Percentiles rank a stretch among this genome's conserved stretches.
Conservation (phyloP, 768 basidiomycete genomes). For the Pleurotus cornucopiae region DNA sequence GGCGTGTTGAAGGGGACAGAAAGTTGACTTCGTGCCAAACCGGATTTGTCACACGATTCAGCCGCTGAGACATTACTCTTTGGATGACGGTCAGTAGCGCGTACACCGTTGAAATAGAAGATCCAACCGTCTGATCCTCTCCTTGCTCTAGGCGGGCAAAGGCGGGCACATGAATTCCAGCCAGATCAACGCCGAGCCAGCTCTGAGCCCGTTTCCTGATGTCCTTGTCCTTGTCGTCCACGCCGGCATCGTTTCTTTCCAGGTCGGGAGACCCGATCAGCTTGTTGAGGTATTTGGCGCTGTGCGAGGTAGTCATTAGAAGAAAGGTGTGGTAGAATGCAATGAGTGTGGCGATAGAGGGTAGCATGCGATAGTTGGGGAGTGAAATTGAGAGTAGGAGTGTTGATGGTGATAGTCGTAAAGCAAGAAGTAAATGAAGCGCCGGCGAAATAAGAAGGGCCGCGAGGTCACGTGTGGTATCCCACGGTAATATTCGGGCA, state of each 20-base stretch:
- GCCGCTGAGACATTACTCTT: neutral
- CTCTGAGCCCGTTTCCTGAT: neutral
- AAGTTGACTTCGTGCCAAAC: neutral
- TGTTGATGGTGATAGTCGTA: neutral
- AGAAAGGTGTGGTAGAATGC: conserved; percentile 6
- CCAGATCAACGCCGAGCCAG: neutral
- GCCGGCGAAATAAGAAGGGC: too few species aligned
- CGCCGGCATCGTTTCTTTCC: neutral
- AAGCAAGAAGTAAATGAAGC: conserved; percentile 1
- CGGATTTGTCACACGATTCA: neutral
- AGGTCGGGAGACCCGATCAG: neutral
- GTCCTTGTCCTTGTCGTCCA: neutral
- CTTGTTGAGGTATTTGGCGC: neutral
- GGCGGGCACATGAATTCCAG: neutral
- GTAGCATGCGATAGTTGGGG: conserved; percentile 1
- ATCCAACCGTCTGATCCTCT: neutral
- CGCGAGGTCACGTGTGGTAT: too few species aligned
- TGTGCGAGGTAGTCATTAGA: neutral
- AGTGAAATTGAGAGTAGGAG: neutral
- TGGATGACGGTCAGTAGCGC: neutral
- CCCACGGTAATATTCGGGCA: too few species aligned
- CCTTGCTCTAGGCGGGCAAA: neutral
- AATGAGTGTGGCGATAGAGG: conserved; percentile 8
- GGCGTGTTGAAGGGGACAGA: conserved; percentile 3
- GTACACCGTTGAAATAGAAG: neutral